A percentile compares a stretch with the other conserved stretches of the same genome.
These are phyloP conservation scores for Imleria badia DNA, from an alignment of 768 basidiomycete genomes.

Conservation along the genomic window DNA sequence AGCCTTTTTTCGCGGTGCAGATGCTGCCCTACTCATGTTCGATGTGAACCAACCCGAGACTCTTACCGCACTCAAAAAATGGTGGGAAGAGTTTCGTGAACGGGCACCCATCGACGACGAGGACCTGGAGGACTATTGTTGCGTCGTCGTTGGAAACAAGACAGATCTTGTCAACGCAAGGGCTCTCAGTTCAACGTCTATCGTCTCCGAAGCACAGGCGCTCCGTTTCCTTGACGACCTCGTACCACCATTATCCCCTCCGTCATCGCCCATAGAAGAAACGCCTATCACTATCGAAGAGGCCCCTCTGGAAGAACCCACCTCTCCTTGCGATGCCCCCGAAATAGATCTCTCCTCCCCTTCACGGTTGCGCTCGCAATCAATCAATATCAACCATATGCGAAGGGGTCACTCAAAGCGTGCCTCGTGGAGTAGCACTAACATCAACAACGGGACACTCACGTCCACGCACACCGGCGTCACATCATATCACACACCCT, in stretches of 20 bases:
- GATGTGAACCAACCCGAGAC: constrained; percentile 70
- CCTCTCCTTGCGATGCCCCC: background rate
- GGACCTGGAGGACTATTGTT: constrained; percentile 62
- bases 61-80: constrained; percentile 57
- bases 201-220: constrained; percentile 45
- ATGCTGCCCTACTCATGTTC: constrained; percentile 79
- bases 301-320: constrained; percentile 13
- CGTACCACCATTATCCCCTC: constrained; percentile 39
- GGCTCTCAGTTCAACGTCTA: constrained; percentile 15
- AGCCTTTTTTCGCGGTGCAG: constrained; percentile 84
- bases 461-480: constrained; percentile 56
- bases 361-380: constrained; percentile 17
- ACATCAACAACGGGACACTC: constrained; percentile 47
- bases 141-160: constrained; percentile 78
- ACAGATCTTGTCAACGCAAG: constrained; percentile 47
- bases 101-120: constrained; percentile 66
- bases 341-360: constrained; percentile 23
- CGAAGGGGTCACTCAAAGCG: constrained; percentile 38
- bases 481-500: constrained; percentile 75
- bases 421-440: constrained; percentile 46
- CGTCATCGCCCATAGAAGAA: constrained; percentile 11
- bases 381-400: constrained; percentile 26
- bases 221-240: constrained; percentile 55
- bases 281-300: constrained; percentile 14
- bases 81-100: constrained; percentile 78